Conservation (phyloP, 2,329 filamentous ascomycete genomes). For the Thielaviopsis cerberus region DNA sequence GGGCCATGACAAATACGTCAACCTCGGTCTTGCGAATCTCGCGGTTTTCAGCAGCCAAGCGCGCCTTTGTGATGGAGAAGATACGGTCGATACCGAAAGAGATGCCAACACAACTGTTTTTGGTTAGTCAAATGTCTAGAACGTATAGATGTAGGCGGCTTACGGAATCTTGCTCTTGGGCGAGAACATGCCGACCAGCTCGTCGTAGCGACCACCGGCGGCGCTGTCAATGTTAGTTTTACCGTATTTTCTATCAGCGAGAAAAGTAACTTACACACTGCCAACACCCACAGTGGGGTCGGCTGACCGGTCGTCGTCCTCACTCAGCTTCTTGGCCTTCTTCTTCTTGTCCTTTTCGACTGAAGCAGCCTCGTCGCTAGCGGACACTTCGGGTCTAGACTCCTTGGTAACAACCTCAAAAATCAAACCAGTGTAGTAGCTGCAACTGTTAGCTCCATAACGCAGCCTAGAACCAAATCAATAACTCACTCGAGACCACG, state of each 20-base stretch:
- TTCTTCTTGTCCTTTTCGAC: constrained; percentile 19
- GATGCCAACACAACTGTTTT: constrained; percentile 29
- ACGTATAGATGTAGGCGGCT: background rate
- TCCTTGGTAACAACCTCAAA: constrained; percentile 77
- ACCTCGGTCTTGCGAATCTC: constrained; percentile 50
- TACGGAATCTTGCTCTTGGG: constrained; percentile 61
- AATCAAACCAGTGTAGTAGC: constrained; percentile 81
- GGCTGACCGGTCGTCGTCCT: constrained; percentile 49
- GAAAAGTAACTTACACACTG: constrained; percentile 34
- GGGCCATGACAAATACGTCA: constrained; percentile 88
- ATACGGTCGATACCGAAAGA: constrained; percentile 94
- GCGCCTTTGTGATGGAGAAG: constrained; percentile 74
- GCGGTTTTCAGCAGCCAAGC: constrained; percentile 43
- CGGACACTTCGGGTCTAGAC: constrained; percentile 36
- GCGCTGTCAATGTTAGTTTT: constrained; percentile 24
- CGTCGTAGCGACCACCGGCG: constrained; percentile 79
- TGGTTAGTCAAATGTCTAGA: background rate
- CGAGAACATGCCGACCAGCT: constrained; percentile 84
- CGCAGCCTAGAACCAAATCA: constrained; percentile 25
- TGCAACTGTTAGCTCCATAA: constrained; percentile 18
- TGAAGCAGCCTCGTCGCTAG: constrained; percentile 18
- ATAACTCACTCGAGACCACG: constrained; percentile 51
- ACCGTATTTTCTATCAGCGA: background rate
- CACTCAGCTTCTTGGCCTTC: constrained; percentile 30
- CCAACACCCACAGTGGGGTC: constrained; percentile 72